These are phyloP conservation scores for Pseudogymnoascus sp. DNA, from an alignment of 2,329 filamentous ascomycete genomes.

Conservation along the genomic window DNA sequence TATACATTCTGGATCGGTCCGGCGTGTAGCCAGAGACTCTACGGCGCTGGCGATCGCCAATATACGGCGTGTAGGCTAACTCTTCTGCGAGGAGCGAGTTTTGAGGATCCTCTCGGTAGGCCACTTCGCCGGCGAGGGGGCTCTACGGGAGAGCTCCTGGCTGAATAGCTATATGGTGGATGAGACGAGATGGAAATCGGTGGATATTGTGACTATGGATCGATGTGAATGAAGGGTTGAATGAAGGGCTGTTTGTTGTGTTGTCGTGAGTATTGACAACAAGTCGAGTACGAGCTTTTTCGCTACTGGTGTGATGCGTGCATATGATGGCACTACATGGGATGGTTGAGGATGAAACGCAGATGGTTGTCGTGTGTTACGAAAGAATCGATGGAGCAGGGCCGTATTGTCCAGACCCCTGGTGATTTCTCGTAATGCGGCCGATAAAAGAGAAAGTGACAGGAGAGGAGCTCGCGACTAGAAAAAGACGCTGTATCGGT, in stretches of 20 bases:
- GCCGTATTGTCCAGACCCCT: constrained; percentile 21
- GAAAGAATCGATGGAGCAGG: constrained; percentile 14
- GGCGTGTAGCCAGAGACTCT: constrained; percentile 15
- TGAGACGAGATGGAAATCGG: constrained; percentile 1
- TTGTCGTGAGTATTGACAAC: not conserved
- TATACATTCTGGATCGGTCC: constrained; percentile 53
- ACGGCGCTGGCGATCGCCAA: constrained; percentile 29
- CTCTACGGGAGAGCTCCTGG: constrained; percentile 1
- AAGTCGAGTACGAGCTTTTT: constrained; percentile 4
- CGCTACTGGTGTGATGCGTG: not conserved
- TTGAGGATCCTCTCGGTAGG: constrained; percentile 38
- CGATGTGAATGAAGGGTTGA: not conserved
- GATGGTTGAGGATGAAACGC: not conserved
- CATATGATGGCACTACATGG: constrained; percentile 1
- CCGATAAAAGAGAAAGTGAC: not conserved
- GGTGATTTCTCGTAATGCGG: constrained; percentile 12
- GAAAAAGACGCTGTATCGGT: not conserved
- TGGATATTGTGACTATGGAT: not conserved
- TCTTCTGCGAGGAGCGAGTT: constrained; percentile 38
- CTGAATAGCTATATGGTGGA: not conserved
- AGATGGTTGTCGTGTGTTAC: constrained; percentile 7
- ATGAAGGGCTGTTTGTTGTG: not conserved
- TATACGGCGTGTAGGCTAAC: constrained; percentile 29
- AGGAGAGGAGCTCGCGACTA: not conserved
- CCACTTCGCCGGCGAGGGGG: constrained; percentile 35